Percentiles rank a stretch among this genome's conserved stretches.
phyloP scores from a whole-genome alignment of 2,329 filamentous ascomycete species.

The Stachybotrys chartarum region DNA sequence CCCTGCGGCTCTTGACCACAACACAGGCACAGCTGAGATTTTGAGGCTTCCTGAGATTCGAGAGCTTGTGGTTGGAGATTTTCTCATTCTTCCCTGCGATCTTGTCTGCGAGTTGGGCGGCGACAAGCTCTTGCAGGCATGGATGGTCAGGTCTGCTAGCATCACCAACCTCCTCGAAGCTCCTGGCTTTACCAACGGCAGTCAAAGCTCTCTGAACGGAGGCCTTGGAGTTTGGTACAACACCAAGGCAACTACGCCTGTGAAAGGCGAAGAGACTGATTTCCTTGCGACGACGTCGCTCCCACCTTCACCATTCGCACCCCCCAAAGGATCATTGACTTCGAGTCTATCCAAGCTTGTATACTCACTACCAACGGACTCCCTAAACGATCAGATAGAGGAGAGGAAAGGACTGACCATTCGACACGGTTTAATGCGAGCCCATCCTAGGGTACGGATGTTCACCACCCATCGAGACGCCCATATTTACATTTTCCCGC shows the following conservation, averaged over 20 bases:
- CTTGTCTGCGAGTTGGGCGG: conserved; percentile 85
- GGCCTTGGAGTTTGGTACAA: conserved; percentile 89
- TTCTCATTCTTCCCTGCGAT: conserved; percentile 87
- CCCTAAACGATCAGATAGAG: conserved; percentile 75
- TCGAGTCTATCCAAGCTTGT: conserved; percentile 69
- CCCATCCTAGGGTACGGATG: conserved; percentile 71
- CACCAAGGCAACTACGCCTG: conserved; percentile 64
- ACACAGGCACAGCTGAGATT: conserved; percentile 83
- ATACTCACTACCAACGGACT: conserved; percentile 83
- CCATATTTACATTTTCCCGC: conserved; percentile 90
- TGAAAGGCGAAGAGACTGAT: conserved; percentile 89
- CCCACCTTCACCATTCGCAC: conserved; percentile 37
- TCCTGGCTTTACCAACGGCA: conserved; percentile 26
- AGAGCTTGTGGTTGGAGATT: conserved; percentile 73
- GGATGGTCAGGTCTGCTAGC: conserved; percentile 79
- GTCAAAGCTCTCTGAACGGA: conserved; percentile 50
- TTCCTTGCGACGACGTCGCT: conserved; percentile 76
- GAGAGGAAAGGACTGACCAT: conserved; percentile 66
- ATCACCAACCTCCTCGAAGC: conserved; percentile 55
- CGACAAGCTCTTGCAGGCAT: conserved; percentile 76
- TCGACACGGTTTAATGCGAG: conserved; percentile 67
- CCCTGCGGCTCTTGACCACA: conserved; percentile 68
- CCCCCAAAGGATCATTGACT: conserved; percentile 54
- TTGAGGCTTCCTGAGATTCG: conserved; percentile 78
- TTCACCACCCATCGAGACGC: conserved; percentile 81